Percentiles rank a stretch among this genome's conserved stretches.
These are phyloP conservation scores for Domatiomyces globalis DNA, from an alignment of 2,329 filamentous ascomycete genomes.

Conservation along the genomic window DNA sequence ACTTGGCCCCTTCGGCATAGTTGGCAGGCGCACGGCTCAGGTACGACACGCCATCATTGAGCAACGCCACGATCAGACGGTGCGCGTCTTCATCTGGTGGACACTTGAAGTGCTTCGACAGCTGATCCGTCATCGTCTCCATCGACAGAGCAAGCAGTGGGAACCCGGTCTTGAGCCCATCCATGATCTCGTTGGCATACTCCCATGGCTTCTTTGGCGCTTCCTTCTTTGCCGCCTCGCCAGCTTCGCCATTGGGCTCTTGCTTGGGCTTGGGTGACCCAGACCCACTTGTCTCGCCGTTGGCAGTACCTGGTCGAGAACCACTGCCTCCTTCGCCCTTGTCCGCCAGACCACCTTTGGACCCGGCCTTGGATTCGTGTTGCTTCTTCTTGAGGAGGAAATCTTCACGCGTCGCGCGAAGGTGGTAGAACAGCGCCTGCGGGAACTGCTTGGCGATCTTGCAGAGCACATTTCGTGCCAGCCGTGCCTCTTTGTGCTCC, in stretches of 20 bases:
- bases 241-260: slow-evolving; percentile 35
- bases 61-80: slow-evolving; percentile 84
- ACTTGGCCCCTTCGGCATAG: slow-evolving; percentile 80
- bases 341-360: slow-evolving; percentile 3
- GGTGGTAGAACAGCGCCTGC: slow-evolving; percentile 88
- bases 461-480: slow-evolving; percentile 71
- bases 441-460: slow-evolving; percentile 95
- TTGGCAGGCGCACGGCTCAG: slow-evolving; percentile 74
- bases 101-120: slow-evolving; percentile 98
- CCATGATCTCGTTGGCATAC: slow-evolving; percentile 88
- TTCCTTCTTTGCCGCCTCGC: slow-evolving; percentile 20
- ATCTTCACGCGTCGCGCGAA: slow-evolving; percentile 86
- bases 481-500: slow-evolving; percentile 76
- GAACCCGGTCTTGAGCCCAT: slow-evolving; percentile 90
- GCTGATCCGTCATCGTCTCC: slow-evolving; percentile 99
- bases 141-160: slow-evolving; percentile 89
- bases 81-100: slow-evolving; percentile 97
- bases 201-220: slow-evolving; percentile 77
- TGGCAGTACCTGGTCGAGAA: slow-evolving; percentile 31
- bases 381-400: slow-evolving; percentile 78
- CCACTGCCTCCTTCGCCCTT: slow-evolving; percentile 8
- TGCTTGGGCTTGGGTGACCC: slow-evolving; percentile 36
- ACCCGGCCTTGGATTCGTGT: slow-evolving; percentile 8
- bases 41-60: slow-evolving; percentile 90
- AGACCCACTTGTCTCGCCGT: slow-evolving; percentile 26